phyloP scores from a whole-genome alignment of 257 asterid species.

The Nicotiana paniculata region DNA sequence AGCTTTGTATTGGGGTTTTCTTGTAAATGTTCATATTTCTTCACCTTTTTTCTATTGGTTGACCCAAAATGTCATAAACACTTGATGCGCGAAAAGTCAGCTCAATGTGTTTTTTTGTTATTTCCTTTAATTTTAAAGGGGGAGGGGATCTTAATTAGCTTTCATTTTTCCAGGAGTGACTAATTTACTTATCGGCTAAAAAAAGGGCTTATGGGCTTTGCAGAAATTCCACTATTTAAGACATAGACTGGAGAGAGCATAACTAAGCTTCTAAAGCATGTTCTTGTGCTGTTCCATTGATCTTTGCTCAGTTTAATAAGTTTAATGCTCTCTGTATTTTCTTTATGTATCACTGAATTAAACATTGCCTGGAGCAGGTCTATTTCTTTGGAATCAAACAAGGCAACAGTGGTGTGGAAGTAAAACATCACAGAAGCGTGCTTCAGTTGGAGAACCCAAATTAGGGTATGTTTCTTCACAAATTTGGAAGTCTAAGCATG shows the following conservation, averaged over 20 bases:
- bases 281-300: not conserved
- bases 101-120: not conserved
- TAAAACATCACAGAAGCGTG: constrained; percentile 39
- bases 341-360: not conserved
- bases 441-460: constrained; percentile 50
- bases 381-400: constrained; percentile 83
- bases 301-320: not conserved
- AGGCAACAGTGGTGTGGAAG: constrained; percentile 85
- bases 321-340: not conserved
- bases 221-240: constrained; percentile 29
- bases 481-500: constrained; percentile 2
- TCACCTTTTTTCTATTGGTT: not conserved
- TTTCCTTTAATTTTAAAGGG: not conserved
- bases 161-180: not conserved
- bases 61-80: not conserved
- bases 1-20: not conserved
- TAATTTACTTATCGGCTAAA: not conserved
- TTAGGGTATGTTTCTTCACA: constrained; percentile 35
- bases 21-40: not conserved
- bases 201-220: constrained; percentile 25
- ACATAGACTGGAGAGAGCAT: not conserved
- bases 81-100: not conserved
- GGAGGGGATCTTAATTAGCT: not conserved
- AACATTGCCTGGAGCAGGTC: constrained; percentile 38
- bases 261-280: constrained; percentile 1